phyloP scores from a whole-genome alignment of 805 yeast genomes.

The Pichia pseudocactophila region DNA sequence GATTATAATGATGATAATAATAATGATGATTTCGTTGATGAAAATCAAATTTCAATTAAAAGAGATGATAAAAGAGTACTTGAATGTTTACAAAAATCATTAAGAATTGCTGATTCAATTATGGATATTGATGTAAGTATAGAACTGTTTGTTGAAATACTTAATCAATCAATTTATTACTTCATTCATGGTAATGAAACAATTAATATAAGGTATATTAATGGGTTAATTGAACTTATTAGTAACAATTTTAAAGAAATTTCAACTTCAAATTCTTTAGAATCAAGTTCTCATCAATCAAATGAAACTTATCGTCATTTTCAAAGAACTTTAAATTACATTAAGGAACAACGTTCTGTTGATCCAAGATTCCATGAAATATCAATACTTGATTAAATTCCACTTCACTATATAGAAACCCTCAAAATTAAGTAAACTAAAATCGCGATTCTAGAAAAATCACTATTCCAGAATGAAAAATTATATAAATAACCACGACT shows the following conservation, averaged over 20 bases:
- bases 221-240: slow-evolving; percentile 79
- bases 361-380: slow-evolving; percentile 50
- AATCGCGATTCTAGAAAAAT: too few species aligned
- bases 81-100: slow-evolving; percentile 82
- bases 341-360: slow-evolving; percentile 54
- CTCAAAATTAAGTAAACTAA: too few species aligned
- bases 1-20: slow-evolving; percentile 20
- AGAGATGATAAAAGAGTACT: slow-evolving; percentile 61
- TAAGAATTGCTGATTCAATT: slow-evolving; percentile 89
- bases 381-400: not conserved
- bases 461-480: too few species aligned
- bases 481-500: not conserved
- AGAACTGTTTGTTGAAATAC: slow-evolving; percentile 81
- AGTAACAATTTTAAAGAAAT: slow-evolving; percentile 48
- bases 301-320: slow-evolving; percentile 42
- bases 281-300: not conserved
- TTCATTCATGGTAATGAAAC: slow-evolving; percentile 70
- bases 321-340: slow-evolving; percentile 62
- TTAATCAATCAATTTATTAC: slow-evolving; percentile 78
- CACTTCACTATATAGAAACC: slow-evolving; percentile 1
- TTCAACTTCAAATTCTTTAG: too few species aligned
- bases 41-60: slow-evolving; percentile 20
- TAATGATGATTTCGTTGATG: slow-evolving; percentile 15
- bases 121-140: slow-evolving; percentile 69
- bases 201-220: slow-evolving; percentile 67